These are phyloP conservation scores for Mycena capillaripes DNA, from an alignment of 768 basidiomycete species.

Conservation along the genomic window DNA sequence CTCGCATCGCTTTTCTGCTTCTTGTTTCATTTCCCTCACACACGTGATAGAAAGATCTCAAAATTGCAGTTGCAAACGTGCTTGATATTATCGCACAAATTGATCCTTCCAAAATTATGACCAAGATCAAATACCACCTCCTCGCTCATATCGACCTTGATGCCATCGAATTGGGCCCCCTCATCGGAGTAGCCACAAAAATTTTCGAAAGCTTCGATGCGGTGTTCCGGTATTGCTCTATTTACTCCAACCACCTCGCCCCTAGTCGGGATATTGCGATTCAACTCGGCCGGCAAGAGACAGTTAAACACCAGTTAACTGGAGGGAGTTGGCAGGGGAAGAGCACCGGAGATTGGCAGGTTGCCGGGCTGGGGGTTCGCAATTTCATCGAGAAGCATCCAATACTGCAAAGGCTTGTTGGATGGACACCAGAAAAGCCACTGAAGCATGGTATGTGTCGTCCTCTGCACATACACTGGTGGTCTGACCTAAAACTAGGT, in stretches of 20 bases:
- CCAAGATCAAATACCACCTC: no score
- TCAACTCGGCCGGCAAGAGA: not conserved
- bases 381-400: not conserved
- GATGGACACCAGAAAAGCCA: no score
- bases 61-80: no score
- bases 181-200: not conserved
- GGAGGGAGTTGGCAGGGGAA: not conserved
- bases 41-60: not conserved
- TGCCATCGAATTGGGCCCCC: not conserved
- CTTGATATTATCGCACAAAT: no score
- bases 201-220: not conserved
- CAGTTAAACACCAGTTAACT: slow-evolving; percentile 39
- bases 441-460: no score
- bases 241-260: not conserved
- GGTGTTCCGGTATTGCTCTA: not conserved
- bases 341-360: not conserved
- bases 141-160: not conserved
- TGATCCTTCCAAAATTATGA: no score
- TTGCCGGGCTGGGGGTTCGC: not conserved
- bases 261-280: not conserved
- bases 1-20: no score
- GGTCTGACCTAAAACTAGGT: not conserved
- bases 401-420: no score
- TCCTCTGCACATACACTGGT: slow-evolving; percentile 36
- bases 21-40: no score